These are phyloP conservation scores for Camellia oleifera DNA, from an alignment of 179 eudicot genomes.

Conservation along the genomic window DNA sequence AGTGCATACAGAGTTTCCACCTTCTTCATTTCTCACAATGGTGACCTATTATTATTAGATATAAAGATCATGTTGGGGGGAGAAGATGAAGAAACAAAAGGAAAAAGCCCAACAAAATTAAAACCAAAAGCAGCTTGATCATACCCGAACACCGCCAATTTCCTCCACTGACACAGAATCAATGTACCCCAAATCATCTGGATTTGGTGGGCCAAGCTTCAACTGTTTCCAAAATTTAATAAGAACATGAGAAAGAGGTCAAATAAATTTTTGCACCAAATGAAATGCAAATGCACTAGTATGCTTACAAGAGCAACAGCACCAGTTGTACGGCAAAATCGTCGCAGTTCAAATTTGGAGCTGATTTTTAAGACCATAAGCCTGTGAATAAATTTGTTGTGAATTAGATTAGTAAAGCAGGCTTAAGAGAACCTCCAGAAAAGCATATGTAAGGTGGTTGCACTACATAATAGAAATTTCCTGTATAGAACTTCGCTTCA, in stretches of 20 bases:
- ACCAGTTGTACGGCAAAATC: constrained; percentile 98
- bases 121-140: not conserved
- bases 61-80: not conserved
- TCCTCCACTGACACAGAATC: constrained; percentile 90
- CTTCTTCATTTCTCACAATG: constrained; percentile 87
- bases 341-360: constrained; percentile 87
- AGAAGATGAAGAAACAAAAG: constrained; percentile 3
- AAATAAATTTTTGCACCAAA: not conserved
- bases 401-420: too few species aligned
- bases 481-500: too few species aligned
- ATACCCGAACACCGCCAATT: constrained; percentile 86
- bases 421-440: too few species aligned
- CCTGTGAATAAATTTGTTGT: constrained; percentile 34
- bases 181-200: constrained; percentile 85
- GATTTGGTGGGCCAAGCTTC: constrained; percentile 83
- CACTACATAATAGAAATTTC: too few species aligned
- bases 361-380: constrained; percentile 91
- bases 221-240: constrained; percentile 47
- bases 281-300: not conserved
- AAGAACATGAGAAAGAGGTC: not conserved
- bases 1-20: constrained; percentile 86
- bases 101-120: not conserved
- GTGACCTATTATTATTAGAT: constrained; percentile 57
- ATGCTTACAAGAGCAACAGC: constrained; percentile 80
- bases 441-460: too few species aligned